Evolutionary conservation across 2,329 filamentous ascomycete species (phyloP), one percentile per base, ranked within the genome.

Genomic region (Fusarium sp.): DNA sequence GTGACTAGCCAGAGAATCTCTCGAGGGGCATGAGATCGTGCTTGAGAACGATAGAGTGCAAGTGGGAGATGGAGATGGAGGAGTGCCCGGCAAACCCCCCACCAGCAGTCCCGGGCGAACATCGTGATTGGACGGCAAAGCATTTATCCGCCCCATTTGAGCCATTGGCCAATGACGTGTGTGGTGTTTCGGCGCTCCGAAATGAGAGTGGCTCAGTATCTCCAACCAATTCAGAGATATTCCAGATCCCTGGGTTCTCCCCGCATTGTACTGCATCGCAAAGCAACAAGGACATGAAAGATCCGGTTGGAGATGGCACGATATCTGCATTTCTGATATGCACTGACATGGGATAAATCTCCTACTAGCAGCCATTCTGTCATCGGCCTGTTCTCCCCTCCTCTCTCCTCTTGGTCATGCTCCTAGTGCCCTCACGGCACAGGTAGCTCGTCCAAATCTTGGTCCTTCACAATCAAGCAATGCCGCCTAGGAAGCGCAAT

Each of bases 401-500:
- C 19, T 27, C 53, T 31, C 38, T 31, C 19, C 47, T 17, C 42
- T 45, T 48, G 62, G 65, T 48, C 63, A 70, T 70, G 68, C 65
- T 53, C 41, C 66, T 63, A 59, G 56, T 53, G 61, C 55, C 53
- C 62, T 62, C 48, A 46, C 48, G 61, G 56, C 57, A 61, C 52
- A 65, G 63, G 57, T 63, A 70, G 59, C 61, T 68, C 54, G 41
- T 38, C 57, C 49, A 49, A 45, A 49, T 17, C 45, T 49, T 55
- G 48, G 46, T 52, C 37, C 44, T 39, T 39, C 52, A 60, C 41
- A 61, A 27, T 29, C 50, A 68, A 71, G 53, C 37, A 53, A 80
- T 80, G 78, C 73, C 78, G 47, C 71, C 75, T 37, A 79, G 76
- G 69, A 74, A 69, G 67, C 70, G 75, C 71, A 64, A 68, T 42